Conservation (phyloP, 2,329 filamentous ascomycete species). For the Colletotrichum musae region DNA sequence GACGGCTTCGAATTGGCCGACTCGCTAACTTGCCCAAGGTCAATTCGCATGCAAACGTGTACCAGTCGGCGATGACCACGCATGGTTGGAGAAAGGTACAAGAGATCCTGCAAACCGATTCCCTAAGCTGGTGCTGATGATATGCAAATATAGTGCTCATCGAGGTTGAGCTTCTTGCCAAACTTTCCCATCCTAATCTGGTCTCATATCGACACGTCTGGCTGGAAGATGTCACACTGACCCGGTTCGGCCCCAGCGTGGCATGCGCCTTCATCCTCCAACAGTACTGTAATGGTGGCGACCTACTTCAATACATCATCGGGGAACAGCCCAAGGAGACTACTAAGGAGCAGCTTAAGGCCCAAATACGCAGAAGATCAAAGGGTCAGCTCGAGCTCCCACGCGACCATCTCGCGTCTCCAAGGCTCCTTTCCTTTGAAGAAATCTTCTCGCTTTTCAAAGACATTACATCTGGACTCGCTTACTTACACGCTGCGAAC, state of each 20-base stretch:
- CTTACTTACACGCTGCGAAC: slow-evolving; percentile 89
- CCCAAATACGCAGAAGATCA: slow-evolving; percentile 85
- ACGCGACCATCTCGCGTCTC: slow-evolving; percentile 58
- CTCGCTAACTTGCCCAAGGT: slow-evolving; percentile 53
- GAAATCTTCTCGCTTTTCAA: slow-evolving; percentile 98
- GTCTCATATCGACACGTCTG: slow-evolving; percentile 98
- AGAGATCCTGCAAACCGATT: background rate
- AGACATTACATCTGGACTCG: slow-evolving; percentile 92
- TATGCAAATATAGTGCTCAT: slow-evolving; percentile 70
- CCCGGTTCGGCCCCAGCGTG: slow-evolving; percentile 89
- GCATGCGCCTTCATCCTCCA: slow-evolving; percentile 97
- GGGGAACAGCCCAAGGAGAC: slow-evolving; percentile 73
- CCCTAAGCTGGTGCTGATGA: background rate
- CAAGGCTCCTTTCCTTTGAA: slow-evolving; percentile 76
- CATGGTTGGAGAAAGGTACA: slow-evolving; percentile 87
- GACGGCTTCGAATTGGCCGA: background rate
- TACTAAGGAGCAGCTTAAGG: slow-evolving; percentile 90
- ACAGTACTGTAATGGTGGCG: slow-evolving; percentile 96
- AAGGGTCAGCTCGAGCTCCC: slow-evolving; percentile 80
- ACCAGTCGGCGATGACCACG: slow-evolving; percentile 93
- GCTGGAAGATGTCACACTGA: slow-evolving; percentile 90
- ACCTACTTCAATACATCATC: slow-evolving; percentile 90
- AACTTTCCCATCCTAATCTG: slow-evolving; percentile 92
- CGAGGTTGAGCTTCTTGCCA: slow-evolving; percentile 93
- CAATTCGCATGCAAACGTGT: slow-evolving; percentile 98